Percentiles rank a stretch among this genome's conserved stretches.
These are phyloP conservation scores for Naumovozyma dairenensis DNA, from an alignment of 805 yeast species.

Conservation along the genomic window DNA sequence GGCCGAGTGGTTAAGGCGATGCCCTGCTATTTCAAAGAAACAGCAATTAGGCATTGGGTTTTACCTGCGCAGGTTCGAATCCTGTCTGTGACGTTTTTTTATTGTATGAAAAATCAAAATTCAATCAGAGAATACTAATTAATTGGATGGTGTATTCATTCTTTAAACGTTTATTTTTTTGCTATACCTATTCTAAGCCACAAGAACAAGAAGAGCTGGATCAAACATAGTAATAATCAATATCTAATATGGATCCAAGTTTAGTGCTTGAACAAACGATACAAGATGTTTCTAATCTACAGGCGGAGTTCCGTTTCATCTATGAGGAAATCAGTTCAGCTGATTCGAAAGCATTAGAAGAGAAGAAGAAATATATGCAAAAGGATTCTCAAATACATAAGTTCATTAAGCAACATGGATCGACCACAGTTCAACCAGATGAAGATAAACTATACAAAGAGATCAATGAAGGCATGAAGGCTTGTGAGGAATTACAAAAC, in stretches of 20 bases:
- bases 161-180: no score
- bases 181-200: no score
- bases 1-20: conserved; percentile 94
- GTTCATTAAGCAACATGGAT: conserved; percentile 73
- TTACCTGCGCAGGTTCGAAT: conserved; percentile 97
- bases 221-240: no score
- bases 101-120: no score
- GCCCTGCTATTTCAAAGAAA: conserved; percentile 56
- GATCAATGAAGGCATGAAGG: conserved; percentile 57
- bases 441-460: conserved; percentile 58
- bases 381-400: conserved; percentile 77
- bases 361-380: conserved; percentile 53
- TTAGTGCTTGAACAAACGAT: conserved; percentile 64
- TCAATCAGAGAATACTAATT: no score
- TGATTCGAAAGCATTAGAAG: conserved; percentile 58
- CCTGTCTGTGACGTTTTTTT: conserved; percentile 99
- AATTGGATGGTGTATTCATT: not conserved
- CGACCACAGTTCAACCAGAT: conserved; percentile 69
- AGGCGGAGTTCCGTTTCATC: conserved; percentile 74
- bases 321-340: conserved; percentile 67
- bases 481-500: conserved; percentile 53
- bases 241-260: conserved; percentile 82
- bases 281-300: conserved; percentile 69
- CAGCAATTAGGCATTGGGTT: conserved; percentile 69
- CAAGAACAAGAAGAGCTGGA: no score